Percentiles rank a stretch among this genome's conserved stretches.
These are phyloP conservation scores for Cytospora piceae DNA, from an alignment of 2,329 filamentous ascomycete species.

Conservation along the genomic window DNA sequence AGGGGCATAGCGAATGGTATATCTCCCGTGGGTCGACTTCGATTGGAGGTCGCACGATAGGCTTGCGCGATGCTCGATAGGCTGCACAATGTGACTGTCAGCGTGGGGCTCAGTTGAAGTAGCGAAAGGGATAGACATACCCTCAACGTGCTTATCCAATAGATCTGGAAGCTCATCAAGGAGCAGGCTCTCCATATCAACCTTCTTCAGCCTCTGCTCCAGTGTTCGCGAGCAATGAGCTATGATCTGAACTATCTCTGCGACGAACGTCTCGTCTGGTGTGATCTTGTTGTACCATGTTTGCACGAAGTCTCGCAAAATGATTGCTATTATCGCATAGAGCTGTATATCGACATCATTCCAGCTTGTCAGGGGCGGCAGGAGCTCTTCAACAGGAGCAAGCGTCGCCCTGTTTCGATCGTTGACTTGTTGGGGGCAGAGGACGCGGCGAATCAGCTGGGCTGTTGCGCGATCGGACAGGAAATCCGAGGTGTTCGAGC, in stretches of 20 bases:
- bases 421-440: slow-evolving; percentile 73
- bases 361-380: slow-evolving; percentile 90
- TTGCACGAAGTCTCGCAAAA: slow-evolving; percentile 88
- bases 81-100: slow-evolving; percentile 52
- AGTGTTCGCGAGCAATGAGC: slow-evolving; percentile 88
- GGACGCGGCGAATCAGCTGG: slow-evolving; percentile 78
- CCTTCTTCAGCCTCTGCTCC: slow-evolving; percentile 80
- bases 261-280: slow-evolving; percentile 83
- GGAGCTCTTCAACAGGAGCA: slow-evolving; percentile 74
- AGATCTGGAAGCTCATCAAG: slow-evolving; percentile 87
- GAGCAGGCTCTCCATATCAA: slow-evolving; percentile 81
- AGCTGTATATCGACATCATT: slow-evolving; percentile 93
- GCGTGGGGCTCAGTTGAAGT: slow-evolving; percentile 8
- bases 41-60: slow-evolving; percentile 61
- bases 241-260: slow-evolving; percentile 86
- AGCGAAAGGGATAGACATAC: slow-evolving; percentile 50
- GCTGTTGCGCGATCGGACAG: slow-evolving; percentile 79
- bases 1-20: slow-evolving; percentile 83
- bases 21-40: slow-evolving; percentile 66
- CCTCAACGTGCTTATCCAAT: slow-evolving; percentile 76
- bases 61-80: slow-evolving; percentile 69
- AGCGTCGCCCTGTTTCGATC: slow-evolving; percentile 58
- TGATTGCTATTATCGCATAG: slow-evolving; percentile 88
- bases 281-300: slow-evolving; percentile 94
- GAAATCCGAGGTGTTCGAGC: slow-evolving; percentile 46